Base-by-base conservation (phyloP, 257 asterid genomes). In the Plectranthus barbatus region DNA sequence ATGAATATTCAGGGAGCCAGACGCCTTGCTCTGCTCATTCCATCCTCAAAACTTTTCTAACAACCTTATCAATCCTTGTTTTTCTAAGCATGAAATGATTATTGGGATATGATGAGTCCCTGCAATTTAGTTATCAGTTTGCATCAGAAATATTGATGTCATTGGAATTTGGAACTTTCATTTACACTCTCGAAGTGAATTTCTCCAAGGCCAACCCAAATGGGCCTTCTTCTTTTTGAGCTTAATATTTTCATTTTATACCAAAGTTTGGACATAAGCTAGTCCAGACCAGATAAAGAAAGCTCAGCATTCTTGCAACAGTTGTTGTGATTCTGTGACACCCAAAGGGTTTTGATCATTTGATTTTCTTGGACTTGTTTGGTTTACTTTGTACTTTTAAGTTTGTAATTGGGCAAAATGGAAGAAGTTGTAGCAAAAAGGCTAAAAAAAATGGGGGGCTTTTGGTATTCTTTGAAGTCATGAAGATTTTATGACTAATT, bases 1-100 rank as follows among this genome's bases (percentile, higher is more conserved):
- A 74, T n/a, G 92, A 81, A 2, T 73, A 64, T 56, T 76, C 81
- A 1, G 81, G 77, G 51, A 62, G 80, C 64, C 6, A 6, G 21
- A 68, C 34, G 64, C 17, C 58, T 51, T 49, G 11, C 62, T 23
- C 76, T 34, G 21, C 7, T 18, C 1, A 10, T 51, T 69, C 75
- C 33, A 15, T 64, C 18, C 23, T 70, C 37, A 36, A 60, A 5
- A 45, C 67, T 47, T 26, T 31, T 49, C 55, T 76, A 2, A 49
- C 79, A 5, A 60, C 74, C 34, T 46, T 74, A 64, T 69, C 63
- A 13, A 49, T 71, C 47, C 26, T 78, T 41, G 56, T 76, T 68
- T 67, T 71, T 59, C 39, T 64, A 14, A 50, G 60, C 26, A 40
- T 62, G 53, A 68, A 49, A 12, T 62, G 72, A 57, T 21, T 44